These are phyloP conservation scores for Spencermartinsiella europaea DNA, from an alignment of 805 yeast genomes.

Conservation along the genomic window DNA sequence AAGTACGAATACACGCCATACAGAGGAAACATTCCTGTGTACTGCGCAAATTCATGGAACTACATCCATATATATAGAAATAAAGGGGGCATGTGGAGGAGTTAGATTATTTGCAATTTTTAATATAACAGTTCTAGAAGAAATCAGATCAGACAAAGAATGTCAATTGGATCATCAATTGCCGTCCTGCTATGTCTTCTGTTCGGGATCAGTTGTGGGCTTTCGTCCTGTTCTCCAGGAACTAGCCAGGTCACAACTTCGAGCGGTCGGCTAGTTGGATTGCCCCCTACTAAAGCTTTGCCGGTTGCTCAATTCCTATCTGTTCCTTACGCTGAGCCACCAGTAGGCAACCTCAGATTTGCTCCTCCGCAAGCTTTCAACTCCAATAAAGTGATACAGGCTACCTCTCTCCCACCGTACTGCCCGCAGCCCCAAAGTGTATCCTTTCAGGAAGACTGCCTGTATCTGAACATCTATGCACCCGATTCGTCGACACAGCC, in stretches of 20 bases:
- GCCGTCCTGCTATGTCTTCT: too few species aligned
- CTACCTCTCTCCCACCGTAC: conserved; percentile 24
- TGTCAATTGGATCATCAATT: too few species aligned
- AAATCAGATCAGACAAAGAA: too few species aligned
- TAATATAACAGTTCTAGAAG: too few species aligned
- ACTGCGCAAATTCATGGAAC: too few species aligned
- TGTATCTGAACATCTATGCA: conserved; percentile 27
- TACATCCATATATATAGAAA: too few species aligned
- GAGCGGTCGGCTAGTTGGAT: background rate
- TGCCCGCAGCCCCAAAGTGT: conserved; percentile 22
- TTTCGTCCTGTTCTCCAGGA: too few species aligned
- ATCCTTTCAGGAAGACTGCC: conserved; percentile 28
- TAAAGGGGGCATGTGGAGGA: too few species aligned
- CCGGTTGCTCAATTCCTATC: conserved; percentile 22
- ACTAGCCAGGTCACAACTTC: background rate
- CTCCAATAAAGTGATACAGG: conserved; percentile 16
- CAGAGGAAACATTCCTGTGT: too few species aligned
- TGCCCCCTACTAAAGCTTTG: conserved; percentile 13
- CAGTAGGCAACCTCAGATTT: conserved; percentile 27
- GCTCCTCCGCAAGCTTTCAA: conserved; percentile 19
- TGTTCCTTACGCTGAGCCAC: conserved; percentile 31
- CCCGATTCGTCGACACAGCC: conserved; percentile 17
- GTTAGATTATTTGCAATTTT: too few species aligned
- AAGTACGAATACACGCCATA: too few species aligned
- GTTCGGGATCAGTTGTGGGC: too few species aligned